phyloP scores from a whole-genome alignment of 306 rosid genomes.

The Coriaria nepalensis region DNA sequence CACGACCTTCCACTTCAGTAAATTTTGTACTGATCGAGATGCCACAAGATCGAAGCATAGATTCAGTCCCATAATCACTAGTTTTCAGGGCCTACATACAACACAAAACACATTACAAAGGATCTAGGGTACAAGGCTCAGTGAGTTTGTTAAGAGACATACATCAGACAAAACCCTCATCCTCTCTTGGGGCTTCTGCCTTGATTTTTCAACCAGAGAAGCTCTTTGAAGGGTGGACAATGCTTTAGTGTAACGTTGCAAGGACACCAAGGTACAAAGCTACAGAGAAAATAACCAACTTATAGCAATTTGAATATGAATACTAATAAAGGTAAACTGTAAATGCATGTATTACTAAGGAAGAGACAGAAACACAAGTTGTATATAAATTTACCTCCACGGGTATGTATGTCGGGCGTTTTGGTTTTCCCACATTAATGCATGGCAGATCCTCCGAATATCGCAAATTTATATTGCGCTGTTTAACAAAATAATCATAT shows the following conservation, averaged over 20 bases:
- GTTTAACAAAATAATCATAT: conserved; percentile 62
- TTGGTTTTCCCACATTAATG: conserved; percentile 86
- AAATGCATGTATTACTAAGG: neutral
- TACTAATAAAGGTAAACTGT: too few species aligned
- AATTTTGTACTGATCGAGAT: conserved; percentile 33
- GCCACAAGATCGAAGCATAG: conserved; percentile 61
- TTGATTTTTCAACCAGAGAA: conserved; percentile 76
- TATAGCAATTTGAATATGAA: too few species aligned
- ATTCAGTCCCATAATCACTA: conserved; percentile 61
- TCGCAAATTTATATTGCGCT: conserved; percentile 38
- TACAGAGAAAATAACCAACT: neutral
- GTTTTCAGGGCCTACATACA: conserved; percentile 46
- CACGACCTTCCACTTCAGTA: conserved; percentile 79
- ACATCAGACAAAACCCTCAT: conserved; percentile 63
- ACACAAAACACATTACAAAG: neutral
- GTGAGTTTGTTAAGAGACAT: conserved; percentile 7
- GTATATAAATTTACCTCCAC: conserved; percentile 45
- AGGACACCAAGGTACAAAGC: conserved; percentile 72
- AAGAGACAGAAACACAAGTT: neutral
- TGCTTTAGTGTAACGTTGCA: conserved; percentile 82
- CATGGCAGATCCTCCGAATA: conserved; percentile 77
- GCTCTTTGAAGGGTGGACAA: conserved; percentile 68
- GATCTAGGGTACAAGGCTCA: neutral
- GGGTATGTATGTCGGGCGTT: conserved; percentile 75
- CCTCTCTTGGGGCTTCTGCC: conserved; percentile 88